Evolutionary conservation across 176 grass and related monocot genomes (phyloP), one percentile per base, ranked within the genome.

Genomic region (Pharus latifolius): DNA sequence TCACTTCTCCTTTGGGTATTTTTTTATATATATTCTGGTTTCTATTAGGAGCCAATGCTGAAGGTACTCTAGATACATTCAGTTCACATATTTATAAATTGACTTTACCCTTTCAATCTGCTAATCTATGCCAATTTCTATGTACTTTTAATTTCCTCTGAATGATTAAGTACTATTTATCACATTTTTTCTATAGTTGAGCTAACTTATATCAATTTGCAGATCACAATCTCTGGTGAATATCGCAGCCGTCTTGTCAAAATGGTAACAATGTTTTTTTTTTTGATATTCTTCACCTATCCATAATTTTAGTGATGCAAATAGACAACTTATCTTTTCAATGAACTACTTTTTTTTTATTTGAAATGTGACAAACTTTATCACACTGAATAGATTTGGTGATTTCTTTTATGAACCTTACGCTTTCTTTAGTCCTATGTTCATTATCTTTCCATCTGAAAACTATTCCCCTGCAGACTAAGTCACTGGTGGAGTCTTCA

Each of bases 191-290:
- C 69, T 34, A 30, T 65, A 34, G 14, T 45, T n/a, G 35, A 50
- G 42, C 77, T 81, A 33, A 76, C 58, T 57, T 87, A n/a, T 74
- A 31, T 69, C 38, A 64, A 80, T 46, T 47, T 79, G 54, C 78
- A 96, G 91, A 80, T 84, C 50, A 91, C 84, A 56, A 84, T 99
- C 70, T 83, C 87, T 51, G 90, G 82, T 7, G 95, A 99, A 78
- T 78, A 88, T 81, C 90, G 84, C 16, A 74, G n/a, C 56, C 87
- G 95, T 73, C 87, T 99, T 76, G 77, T 99, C 55, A 99, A 94
- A 91, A 91, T 94, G 95, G 95, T 99, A 99, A 83, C 50, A 17
- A 23, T 44, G 18, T 5, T 49, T 42, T 44, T 25, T 5, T 49
- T 42, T 57, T 65, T 65, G 32, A 62, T 18, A 49, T 34, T 24